phyloP scores from a whole-genome alignment of 306 rosid genomes.

The Alnus rubra region DNA sequence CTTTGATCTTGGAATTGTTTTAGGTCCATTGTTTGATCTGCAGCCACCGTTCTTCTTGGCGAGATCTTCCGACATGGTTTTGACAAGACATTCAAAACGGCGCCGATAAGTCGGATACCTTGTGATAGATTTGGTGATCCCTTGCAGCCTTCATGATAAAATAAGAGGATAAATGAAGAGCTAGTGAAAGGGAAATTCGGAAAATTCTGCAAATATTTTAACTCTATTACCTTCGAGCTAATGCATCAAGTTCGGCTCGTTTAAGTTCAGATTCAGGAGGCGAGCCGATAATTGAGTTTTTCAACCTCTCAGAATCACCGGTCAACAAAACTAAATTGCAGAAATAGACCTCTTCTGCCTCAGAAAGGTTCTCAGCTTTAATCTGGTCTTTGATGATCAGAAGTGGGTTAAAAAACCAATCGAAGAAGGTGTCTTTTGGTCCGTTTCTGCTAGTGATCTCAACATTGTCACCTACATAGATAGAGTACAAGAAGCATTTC shows the following conservation, averaged over 20 bases:
- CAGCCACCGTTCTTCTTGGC: conserved; percentile 41
- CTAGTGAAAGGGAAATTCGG: background rate
- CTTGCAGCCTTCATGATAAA: conserved; percentile 63
- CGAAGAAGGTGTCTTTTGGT: conserved; percentile 72
- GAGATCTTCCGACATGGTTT: conserved; percentile 50
- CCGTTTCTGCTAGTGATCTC: conserved; percentile 77
- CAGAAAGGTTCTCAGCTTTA: conserved; percentile 78
- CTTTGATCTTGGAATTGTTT: conserved; percentile 61
- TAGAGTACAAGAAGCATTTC: conserved; percentile 15
- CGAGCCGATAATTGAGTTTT: conserved; percentile 42
- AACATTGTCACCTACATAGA: conserved; percentile 56
- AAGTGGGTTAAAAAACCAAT: conserved; percentile 89
- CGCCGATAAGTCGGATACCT: conserved; percentile 87
- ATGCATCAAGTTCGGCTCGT: conserved; percentile 84
- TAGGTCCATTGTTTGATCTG: conserved; percentile 10
- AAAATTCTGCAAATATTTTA: background rate
- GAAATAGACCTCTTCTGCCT: conserved; percentile 75
- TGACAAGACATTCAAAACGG: conserved; percentile 63
- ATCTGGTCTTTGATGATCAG: conserved; percentile 90
- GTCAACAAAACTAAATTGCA: conserved; percentile 65
- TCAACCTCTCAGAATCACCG: conserved; percentile 71
- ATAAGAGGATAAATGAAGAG: conserved; percentile 12
- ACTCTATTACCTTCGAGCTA: conserved; percentile 77
- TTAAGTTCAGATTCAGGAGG: conserved; percentile 77
- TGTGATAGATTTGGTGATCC: conserved; percentile 83